Base-by-base conservation (phyloP, 2,329 filamentous ascomycete species). In the Fusarium torulosum region DNA sequence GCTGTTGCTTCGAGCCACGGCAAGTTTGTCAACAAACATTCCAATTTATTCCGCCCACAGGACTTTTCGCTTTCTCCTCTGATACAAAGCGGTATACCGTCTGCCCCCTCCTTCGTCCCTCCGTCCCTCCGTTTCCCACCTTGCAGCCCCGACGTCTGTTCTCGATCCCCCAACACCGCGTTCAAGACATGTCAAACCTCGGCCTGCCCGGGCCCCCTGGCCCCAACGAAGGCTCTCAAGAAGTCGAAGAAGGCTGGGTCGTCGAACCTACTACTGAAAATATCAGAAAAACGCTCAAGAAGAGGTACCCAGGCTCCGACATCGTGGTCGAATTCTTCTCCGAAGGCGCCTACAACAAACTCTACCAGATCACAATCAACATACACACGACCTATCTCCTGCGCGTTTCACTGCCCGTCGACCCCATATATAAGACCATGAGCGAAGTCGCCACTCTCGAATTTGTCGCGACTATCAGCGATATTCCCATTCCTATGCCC, bases 391-490 rank as follows among this genome's bases (percentile, higher is more conserved):
- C 25, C 42, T 3, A 19, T 4, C 23, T 81, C 7, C 69, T 82
- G 27, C 75, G 79, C 1, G 71, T 81, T n/a, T 70, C 76, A 6
- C 68, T 81, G 3, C 80, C 80, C 1, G 75, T 80, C 0, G 69
- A 79, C 29, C 78, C 79, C 0, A 45, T 59, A 11, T 70, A 71
- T 59, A 82, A 82, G 62, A 79, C 75, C 1, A 67, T 69, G 8
- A 78, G 76, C 40, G 80, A 82, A 50, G 78, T 81, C 1, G 79
- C 79, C 0, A 82, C 80, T 1, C 66, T 81, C n/a, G 52, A 65
- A 2, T 80, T 73, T 65, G 53, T 82, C 15, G 62, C 63, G 6
- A 45, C 66, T 4, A 59, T 70, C 21, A 79, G 79, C 0, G 45
- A 54, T 11, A 27, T 37, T n/a, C 8, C 37, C 19, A 31, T 43